Conservation (phyloP, 805 yeast species). For the Candida patagonica region DNA sequence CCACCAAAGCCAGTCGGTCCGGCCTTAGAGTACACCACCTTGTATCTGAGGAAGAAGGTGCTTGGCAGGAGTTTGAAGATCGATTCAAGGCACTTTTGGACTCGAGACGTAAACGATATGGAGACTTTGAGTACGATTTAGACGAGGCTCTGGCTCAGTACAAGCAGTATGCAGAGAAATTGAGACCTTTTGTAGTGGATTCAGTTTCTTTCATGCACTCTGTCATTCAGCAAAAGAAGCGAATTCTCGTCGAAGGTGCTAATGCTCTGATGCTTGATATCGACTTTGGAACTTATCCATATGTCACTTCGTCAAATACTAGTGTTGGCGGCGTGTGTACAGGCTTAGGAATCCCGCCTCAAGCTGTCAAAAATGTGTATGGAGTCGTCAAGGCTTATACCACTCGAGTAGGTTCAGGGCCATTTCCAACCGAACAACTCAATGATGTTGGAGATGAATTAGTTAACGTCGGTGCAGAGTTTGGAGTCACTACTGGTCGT, state of each 20-base stretch:
- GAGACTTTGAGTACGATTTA: conserved; percentile 79
- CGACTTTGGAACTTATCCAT: conserved; percentile 97
- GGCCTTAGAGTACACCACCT: conserved; percentile 96
- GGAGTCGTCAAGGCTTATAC: conserved; percentile 99
- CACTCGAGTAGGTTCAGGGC: conserved; percentile 98
- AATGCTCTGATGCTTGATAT: conserved; percentile 96
- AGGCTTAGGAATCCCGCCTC: conserved; percentile 95
- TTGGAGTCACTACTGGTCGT: conserved; percentile 97
- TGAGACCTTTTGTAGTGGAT: conserved; percentile 90
- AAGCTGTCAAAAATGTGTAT: conserved; percentile 63
- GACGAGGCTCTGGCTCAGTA: conserved; percentile 74
- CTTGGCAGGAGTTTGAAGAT: conserved; percentile 85
- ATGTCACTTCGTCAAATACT: conserved; percentile 89
- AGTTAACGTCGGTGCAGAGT: conserved; percentile 90
- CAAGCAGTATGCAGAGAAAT: conserved; percentile 59
- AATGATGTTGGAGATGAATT: conserved; percentile 77
- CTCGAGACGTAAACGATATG: conserved; percentile 83
- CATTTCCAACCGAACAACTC: conserved; percentile 96
- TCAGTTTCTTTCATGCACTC: conserved; percentile 68
- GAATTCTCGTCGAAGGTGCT: conserved; percentile 93
- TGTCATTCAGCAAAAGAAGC: conserved; percentile 70
- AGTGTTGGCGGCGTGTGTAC: conserved; percentile 98
- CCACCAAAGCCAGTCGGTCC: conserved; percentile 93
- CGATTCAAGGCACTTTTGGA: conserved; percentile 68
- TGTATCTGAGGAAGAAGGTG: conserved; percentile 77